Evolutionary conservation across 164 flowering plant genomes (phyloP), one percentile per base, ranked within the genome.

Genomic region (Stephania yunnanensis): DNA sequence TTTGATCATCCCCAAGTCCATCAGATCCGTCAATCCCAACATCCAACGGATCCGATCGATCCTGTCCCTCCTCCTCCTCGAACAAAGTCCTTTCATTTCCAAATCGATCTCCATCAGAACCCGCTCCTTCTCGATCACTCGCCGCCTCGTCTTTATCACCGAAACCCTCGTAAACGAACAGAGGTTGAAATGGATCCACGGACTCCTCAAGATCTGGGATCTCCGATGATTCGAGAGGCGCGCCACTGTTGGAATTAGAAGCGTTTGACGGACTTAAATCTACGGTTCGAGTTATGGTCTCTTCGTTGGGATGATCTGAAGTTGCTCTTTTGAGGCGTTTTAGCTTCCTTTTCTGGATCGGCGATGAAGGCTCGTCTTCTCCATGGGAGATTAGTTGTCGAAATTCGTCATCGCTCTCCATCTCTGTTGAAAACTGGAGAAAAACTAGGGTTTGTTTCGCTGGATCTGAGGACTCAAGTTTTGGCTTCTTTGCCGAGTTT

Each of bases 381-480:
- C 75, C 70, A 22, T 82, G 82, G 2, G 87, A 79, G 50, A 84
- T 70, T n/a, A 75, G 36, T 66, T 76, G 36, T 64, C 75, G 75
- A 44, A 77, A 76, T 63, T 87, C 96, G 48, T 88, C 91, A 78
- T 87, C 90, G 83, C 85, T 88, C 10, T 89, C 93, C 96, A 90
- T 91, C 36, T 70, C 70, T 46, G 68, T 9, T 17, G 44, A 7
- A 25, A n/a, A 61, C 22, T 29, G 63, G 52, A 22, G 53, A 42
- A 42, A n/a, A 58, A 46, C 63, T 71, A 53, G 78, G 83, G 74
- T 74, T 77, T 80, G 74, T 74, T 77, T 80, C 66, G 44, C 71
- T 7, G 61, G 48, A 45, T 15, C 25, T 6, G 72, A 73, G 19
- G 20, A n/a, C 73, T 19, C 20, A 55, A 52, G 46, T 53, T 69